Evolutionary conservation across 208 protist genomes (phyloP).

Genomic region (Trypanosoma caninum): DNA sequence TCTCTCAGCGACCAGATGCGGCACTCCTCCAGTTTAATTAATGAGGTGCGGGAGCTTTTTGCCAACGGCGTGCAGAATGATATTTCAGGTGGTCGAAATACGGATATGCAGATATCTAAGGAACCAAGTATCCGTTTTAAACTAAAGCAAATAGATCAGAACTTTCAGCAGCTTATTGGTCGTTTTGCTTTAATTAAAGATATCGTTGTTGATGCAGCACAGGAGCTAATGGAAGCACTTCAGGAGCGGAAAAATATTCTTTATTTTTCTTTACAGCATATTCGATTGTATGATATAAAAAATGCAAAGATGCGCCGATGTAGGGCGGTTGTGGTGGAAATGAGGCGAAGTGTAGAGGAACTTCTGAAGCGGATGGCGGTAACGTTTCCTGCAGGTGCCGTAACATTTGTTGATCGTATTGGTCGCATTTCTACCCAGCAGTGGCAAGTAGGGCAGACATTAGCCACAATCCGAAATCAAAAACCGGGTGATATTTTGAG

Average conservation of each 20-base stretch:
- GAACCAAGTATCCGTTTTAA: conserved; percentile 88
- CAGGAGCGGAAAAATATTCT: conserved; percentile 89
- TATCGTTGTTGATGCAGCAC: conserved; percentile 76
- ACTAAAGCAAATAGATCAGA: conserved; percentile 85
- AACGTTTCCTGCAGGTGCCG: conserved; percentile 75
- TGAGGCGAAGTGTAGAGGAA: conserved; percentile 57
- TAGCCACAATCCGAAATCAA: conserved; percentile 62
- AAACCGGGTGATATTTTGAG: conserved; percentile 21
- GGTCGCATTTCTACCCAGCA: conserved; percentile 81
- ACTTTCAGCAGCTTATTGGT: conserved; percentile 85
- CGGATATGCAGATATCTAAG: conserved; percentile 72
- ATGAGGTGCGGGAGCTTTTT: conserved; percentile 69
- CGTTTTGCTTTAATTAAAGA: conserved; percentile 86
- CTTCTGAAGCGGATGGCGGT: conserved; percentile 55
- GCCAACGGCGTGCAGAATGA: conserved; percentile 43
- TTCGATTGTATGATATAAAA: conserved; percentile 89
- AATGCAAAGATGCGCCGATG: conserved; percentile 75
- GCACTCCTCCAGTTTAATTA: conserved; percentile 66
- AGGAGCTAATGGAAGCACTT: conserved; percentile 85
- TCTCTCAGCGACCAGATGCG: conserved; percentile 81
- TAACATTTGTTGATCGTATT: conserved; percentile 83
- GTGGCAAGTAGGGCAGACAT: conserved; percentile 82
- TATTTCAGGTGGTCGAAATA: conserved; percentile 27
- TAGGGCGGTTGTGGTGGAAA: conserved; percentile 68
- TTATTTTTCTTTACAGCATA: conserved; percentile 91